Conservation (phyloP, 2,329 filamentous ascomycete species). For the Botrytis pseudocinerea region DNA sequence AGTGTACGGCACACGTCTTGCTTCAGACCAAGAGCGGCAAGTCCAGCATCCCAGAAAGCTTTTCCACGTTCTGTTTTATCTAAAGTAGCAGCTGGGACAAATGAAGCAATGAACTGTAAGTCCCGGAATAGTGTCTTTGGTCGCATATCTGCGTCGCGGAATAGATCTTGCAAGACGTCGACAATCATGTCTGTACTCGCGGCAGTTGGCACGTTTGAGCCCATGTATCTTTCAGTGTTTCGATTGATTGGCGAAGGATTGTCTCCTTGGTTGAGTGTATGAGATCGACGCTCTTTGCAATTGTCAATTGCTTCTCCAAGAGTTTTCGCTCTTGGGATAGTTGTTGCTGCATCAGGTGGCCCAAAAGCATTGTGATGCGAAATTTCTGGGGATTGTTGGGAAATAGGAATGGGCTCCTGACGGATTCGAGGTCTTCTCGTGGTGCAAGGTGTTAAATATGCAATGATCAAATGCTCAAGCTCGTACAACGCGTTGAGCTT, state of each 20-base stretch:
- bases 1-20: slow-evolving; percentile 72
- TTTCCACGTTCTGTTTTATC: slow-evolving; percentile 67
- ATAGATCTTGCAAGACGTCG: slow-evolving; percentile 65
- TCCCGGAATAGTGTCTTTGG: slow-evolving; percentile 81
- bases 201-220: slow-evolving; percentile 48
- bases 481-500: slow-evolving; percentile 85
- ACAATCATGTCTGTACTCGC: slow-evolving; percentile 55
- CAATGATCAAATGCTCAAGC: slow-evolving; percentile 77
- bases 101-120: slow-evolving; percentile 71
- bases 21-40: slow-evolving; percentile 87
- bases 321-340: slow-evolving; percentile 46
- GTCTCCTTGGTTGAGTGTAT: slow-evolving; percentile 49
- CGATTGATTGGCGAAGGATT: slow-evolving; percentile 69
- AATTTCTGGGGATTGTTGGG: slow-evolving; percentile 59
- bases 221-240: slow-evolving; percentile 72
- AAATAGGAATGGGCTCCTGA: slow-evolving; percentile 34
- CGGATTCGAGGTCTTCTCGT: slow-evolving; percentile 39
- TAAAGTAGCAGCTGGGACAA: slow-evolving; percentile 60
- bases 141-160: slow-evolving; percentile 67
- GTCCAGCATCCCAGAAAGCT: slow-evolving; percentile 78
- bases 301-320: slow-evolving; percentile 70
- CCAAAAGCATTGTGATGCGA: slow-evolving; percentile 39
- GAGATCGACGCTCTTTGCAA: slow-evolving; percentile 66
- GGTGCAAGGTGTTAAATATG: slow-evolving; percentile 63
- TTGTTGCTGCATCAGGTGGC: slow-evolving; percentile 31